Evolutionary conservation across 768 basidiomycete species (phyloP), one percentile per base, ranked within the genome.

Genomic region (Suillus hirtellus): DNA sequence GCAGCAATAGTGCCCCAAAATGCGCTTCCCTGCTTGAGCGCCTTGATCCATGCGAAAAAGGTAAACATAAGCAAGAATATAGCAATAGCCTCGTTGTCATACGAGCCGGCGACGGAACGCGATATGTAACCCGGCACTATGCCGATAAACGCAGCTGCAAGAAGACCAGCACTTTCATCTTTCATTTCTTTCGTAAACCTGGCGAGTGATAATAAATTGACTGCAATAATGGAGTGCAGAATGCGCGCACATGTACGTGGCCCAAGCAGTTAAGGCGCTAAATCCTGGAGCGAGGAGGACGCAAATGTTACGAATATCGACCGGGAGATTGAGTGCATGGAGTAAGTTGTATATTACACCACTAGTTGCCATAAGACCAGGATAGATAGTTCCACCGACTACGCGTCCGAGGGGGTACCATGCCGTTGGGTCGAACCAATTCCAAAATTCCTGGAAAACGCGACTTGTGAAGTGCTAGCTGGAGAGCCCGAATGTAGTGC

Each of bases 61-160:
- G 97, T 99, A 78, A 95, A 94, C 97, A 99, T 99, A 73, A 99
- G 92, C 65, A 99, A 86, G 83, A 99, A 99, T 76, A 99, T 99
- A 67, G 97, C 97, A 72, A 99, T 99, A 52, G 97, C 97, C 79
- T 99, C 97, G 70, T 99, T 99, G 79, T 99, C 97, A 78, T 99
- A 99, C 21, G 96, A 99, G 31, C 97, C 97, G 8, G 97, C 97
- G 53, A 99, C 97, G 0, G 95, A 97, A 74, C 97, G 93, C 2
- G 97, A 99, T 71, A 99, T 99, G 78, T 99, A 99, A 17, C 97
- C 94, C 0, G 97, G 97, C 1, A 90, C 95, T 60, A 99, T 98
- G 66, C 94, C 97, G 71, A 99, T 99, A 80, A 99, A 97, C 5
- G 93, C 92, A 14, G 97, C 97, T 35, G 97, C 95, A 54, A 99